Evolutionary conservation across 768 basidiomycete species (phyloP).

Genomic region (Calocera cornea): DNA sequence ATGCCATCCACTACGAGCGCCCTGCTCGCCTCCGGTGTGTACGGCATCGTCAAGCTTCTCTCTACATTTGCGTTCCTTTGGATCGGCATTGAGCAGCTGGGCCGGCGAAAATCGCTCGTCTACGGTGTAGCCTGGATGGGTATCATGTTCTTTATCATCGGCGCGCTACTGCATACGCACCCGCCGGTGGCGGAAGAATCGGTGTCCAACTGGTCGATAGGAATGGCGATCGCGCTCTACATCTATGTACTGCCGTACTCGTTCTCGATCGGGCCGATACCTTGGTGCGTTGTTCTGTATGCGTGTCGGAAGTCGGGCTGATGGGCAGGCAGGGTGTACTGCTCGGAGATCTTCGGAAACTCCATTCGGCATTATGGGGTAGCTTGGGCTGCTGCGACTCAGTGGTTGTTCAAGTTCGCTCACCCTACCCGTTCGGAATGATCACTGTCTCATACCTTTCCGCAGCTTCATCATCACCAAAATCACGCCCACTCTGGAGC

Average conservation of each 20-base stretch:
- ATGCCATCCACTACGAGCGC: constrained; percentile 15
- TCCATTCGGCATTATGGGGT: constrained; percentile 71
- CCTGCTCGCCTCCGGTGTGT: constrained; percentile 27
- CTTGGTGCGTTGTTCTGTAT: neutral
- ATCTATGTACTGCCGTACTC: constrained; percentile 81
- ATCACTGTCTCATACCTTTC: neutral
- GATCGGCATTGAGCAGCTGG: constrained; percentile 26
- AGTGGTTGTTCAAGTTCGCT: constrained; percentile 49
- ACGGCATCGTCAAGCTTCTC: constrained; percentile 30
- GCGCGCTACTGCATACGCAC: constrained; percentile 71
- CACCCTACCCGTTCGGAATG: neutral
- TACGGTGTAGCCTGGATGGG: constrained; percentile 57
- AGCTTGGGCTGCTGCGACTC: constrained; percentile 57
- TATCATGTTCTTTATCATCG: constrained; percentile 65
- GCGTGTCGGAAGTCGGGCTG: constrained; percentile 36
- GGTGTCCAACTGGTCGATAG: constrained; percentile 34
- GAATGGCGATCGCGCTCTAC: constrained; percentile 76
- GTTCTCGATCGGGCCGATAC: constrained; percentile 32
- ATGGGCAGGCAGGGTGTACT: constrained; percentile 40
- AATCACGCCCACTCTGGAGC: constrained; percentile 50
- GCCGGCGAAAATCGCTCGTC: constrained; percentile 41
- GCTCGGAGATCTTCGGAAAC: constrained; percentile 77
- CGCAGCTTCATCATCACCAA: constrained; percentile 58
- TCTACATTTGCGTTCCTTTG: constrained; percentile 26
- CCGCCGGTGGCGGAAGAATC: constrained; percentile 32